Conservation (phyloP, 768 basidiomycete species). For the Artomyces pyxidatus region DNA sequence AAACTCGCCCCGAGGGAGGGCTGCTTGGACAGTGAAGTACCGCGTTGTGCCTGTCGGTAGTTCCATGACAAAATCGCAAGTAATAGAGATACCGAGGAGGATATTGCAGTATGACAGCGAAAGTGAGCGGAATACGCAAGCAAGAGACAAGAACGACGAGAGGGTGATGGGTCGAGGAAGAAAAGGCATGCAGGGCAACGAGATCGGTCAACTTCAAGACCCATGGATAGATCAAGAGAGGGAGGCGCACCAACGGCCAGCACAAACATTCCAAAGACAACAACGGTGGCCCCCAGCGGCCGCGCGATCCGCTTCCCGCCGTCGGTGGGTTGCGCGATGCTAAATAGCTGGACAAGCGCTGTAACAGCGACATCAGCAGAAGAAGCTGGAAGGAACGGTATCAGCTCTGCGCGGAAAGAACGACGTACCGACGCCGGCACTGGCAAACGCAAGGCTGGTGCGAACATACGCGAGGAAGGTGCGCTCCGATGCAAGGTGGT, state of each 20-base stretch:
- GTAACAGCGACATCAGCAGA: not conserved
- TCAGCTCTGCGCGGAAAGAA: not conserved
- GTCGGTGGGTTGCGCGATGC: conserved; percentile 24
- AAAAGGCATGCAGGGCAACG: not conserved
- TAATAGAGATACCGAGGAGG: too few species aligned
- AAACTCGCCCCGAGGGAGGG: conserved; percentile 30
- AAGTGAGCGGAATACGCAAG: too few species aligned
- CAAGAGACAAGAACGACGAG: too few species aligned
- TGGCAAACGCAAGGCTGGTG: conserved; percentile 41
- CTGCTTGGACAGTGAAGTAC: conserved; percentile 32
- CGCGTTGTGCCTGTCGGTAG: conserved; percentile 28
- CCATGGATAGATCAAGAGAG: too few species aligned
- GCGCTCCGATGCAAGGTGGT: conserved; percentile 43
- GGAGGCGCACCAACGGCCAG: conserved; percentile 24
- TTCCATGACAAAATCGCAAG: too few species aligned
- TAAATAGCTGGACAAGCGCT: conserved; percentile 43
- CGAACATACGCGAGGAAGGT: conserved; percentile 46
- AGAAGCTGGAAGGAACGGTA: not conserved
- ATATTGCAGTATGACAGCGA: too few species aligned
- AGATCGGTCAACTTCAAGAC: too few species aligned
- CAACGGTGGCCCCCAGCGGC: conserved; percentile 37
- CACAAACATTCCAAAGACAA: conserved; percentile 28
- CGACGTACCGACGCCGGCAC: conserved; percentile 39
- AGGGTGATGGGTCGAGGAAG: not conserved
- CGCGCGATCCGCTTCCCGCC: conserved; percentile 24